phyloP scores from a whole-genome alignment of 192 early-diverging fungal genomes.

The Chytriomyces confervae region DNA sequence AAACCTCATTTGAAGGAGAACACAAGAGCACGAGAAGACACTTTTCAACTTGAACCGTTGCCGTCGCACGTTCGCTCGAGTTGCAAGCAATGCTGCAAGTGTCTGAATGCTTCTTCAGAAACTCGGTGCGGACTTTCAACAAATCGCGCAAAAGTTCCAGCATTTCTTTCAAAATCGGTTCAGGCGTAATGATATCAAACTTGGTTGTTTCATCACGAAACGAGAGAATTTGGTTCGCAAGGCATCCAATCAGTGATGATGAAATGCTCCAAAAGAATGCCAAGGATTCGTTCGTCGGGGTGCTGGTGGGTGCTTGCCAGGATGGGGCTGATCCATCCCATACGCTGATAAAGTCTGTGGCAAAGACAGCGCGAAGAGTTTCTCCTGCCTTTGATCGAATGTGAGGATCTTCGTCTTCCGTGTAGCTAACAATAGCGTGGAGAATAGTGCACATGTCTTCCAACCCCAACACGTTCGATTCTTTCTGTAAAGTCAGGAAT shows the following conservation, averaged over 20 bases:
- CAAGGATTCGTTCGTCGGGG: constrained; percentile 69
- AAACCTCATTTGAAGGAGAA: constrained; percentile 71
- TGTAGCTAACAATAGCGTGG: constrained; percentile 74
- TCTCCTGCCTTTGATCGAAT: constrained; percentile 77
- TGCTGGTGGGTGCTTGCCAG: constrained; percentile 39
- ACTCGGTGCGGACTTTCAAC: constrained; percentile 44
- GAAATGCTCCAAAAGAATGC: constrained; percentile 77
- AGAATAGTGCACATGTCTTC: constrained; percentile 80
- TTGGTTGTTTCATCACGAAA: constrained; percentile 23
- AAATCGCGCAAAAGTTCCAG: constrained; percentile 41
- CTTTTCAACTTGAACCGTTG: constrained; percentile 76
- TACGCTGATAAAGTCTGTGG: constrained; percentile 68
- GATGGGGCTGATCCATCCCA: constrained; percentile 73
- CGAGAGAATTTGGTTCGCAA: constrained; percentile 78
- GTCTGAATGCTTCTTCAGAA: constrained; percentile 19
- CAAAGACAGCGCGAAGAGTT: constrained; percentile 76
- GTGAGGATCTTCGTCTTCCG: constrained; percentile 70
- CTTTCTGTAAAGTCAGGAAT: constrained; percentile 55
- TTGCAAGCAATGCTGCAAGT: neutral
- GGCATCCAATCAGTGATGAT: constrained; percentile 62
- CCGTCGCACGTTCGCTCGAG: constrained; percentile 68
- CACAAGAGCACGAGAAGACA: constrained; percentile 78
- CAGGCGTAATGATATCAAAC: constrained; percentile 28
- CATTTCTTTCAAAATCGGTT: constrained; percentile 31
- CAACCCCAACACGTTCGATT: constrained; percentile 61